Conservation (phyloP, 495 filamentous ascomycete species). For the Penicillium dipodomyicola region DNA sequence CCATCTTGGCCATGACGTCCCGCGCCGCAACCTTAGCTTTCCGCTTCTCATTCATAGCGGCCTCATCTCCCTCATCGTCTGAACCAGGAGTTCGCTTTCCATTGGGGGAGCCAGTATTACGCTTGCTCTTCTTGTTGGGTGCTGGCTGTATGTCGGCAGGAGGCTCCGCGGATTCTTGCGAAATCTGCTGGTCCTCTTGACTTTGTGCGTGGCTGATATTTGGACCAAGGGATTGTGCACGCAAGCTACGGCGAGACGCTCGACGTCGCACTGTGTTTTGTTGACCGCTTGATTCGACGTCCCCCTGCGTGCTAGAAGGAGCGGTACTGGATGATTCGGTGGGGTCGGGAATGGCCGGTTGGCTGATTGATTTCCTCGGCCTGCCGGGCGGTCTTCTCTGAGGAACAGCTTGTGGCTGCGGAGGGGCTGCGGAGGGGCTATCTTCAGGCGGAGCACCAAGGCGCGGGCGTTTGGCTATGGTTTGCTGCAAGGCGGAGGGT, state of each 20-base stretch:
- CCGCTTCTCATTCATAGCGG: slow-evolving; percentile 29
- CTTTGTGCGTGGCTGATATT: not conserved
- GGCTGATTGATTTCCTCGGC: slow-evolving; percentile 34
- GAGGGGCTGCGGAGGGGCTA: not conserved
- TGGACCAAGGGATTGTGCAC: slow-evolving; percentile 13
- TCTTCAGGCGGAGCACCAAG: slow-evolving; percentile 19
- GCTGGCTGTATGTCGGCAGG: not conserved
- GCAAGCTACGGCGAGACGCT: slow-evolving; percentile 18
- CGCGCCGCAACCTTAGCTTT: slow-evolving; percentile 39
- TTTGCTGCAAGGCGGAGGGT: slow-evolving; percentile 10
- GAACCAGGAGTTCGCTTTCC: not conserved
- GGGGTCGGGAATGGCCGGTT: slow-evolving; percentile 17
- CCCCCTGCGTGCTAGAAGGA: slow-evolving; percentile 1
- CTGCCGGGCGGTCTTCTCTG: slow-evolving; percentile 27
- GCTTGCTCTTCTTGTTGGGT: slow-evolving; percentile 12
- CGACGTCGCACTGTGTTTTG: slow-evolving; percentile 3
- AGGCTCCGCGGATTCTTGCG: not conserved
- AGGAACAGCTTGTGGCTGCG: slow-evolving; percentile 4
- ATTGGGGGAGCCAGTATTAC: slow-evolving; percentile 6
- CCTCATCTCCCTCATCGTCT: slow-evolving; percentile 6
- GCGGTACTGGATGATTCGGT: slow-evolving; percentile 16
- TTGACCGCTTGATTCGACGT: slow-evolving; percentile 2
- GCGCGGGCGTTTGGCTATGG: slow-evolving; percentile 35
- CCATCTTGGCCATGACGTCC: slow-evolving; percentile 38
- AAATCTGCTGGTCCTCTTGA: not conserved